Percentiles rank a stretch among this genome's conserved stretches.
These are phyloP conservation scores for Ogataea methanolica DNA, from an alignment of 805 yeast species.

Conservation along the genomic window DNA sequence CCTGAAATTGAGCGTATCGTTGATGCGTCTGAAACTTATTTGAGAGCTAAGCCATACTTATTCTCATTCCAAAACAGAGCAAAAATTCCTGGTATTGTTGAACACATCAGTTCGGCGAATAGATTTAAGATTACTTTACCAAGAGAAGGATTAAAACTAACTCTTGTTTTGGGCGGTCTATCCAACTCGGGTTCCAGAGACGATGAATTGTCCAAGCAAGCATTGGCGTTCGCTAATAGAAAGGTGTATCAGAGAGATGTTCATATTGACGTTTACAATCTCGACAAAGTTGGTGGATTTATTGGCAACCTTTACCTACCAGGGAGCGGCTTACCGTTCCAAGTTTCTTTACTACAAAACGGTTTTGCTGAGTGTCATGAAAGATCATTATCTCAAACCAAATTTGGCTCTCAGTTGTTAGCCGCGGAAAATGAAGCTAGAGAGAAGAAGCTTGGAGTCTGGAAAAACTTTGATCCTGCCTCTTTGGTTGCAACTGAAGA, in stretches of 20 bases:
- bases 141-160: slow-evolving; percentile 63
- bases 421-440: slow-evolving; percentile 64
- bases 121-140: slow-evolving; percentile 66
- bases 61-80: slow-evolving; percentile 65
- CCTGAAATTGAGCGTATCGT: slow-evolving; percentile 58
- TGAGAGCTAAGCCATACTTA: slow-evolving; percentile 70
- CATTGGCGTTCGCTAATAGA: slow-evolving; percentile 48
- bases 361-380: slow-evolving; percentile 68
- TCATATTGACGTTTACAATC: slow-evolving; percentile 59
- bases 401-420: slow-evolving; percentile 47
- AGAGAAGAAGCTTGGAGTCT: slow-evolving; percentile 51
- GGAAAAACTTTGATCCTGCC: slow-evolving; percentile 55
- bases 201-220: slow-evolving; percentile 41
- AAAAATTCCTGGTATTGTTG: slow-evolving; percentile 64
- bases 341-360: slow-evolving; percentile 48
- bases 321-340: slow-evolving; percentile 50
- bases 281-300: slow-evolving; percentile 78
- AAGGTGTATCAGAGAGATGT: slow-evolving; percentile 70
- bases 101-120: slow-evolving; percentile 63
- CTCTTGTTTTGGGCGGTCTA: slow-evolving; percentile 74
- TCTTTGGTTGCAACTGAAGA: slow-evolving; percentile 22
- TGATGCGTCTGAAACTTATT: slow-evolving; percentile 72
- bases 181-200: slow-evolving; percentile 34
- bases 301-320: slow-evolving; percentile 63
- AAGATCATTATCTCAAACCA: slow-evolving; percentile 55